Base-by-base conservation (phyloP, 2,329 filamentous ascomycete genomes). In the Atkinsonella texensis region DNA sequence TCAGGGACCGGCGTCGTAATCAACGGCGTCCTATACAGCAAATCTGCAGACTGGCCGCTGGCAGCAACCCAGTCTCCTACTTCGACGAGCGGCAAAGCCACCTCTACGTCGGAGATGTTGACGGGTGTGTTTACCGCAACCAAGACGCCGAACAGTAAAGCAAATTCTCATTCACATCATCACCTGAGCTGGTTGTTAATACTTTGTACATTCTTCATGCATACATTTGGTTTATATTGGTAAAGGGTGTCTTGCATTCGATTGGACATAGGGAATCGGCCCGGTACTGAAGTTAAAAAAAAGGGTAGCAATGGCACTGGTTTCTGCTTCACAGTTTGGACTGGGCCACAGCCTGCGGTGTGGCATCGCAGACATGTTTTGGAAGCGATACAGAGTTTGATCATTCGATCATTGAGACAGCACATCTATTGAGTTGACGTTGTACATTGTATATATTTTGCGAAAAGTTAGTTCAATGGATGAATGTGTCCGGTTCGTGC, bases 1-100 rank as follows among this genome's bases (percentile, higher is more conserved):
- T 59, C 65, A 1, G 71, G 74, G 3, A 60, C 76, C 33, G 84
- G 81, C 0, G 69, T 75, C 2, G 72, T 84, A 43, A 74, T 81
- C 57, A 80, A 83, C 55, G 82, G 80, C 8, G 70, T 84, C 18
- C 70, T 80, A 59, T 76, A 76, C 55, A 59, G 60, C 35, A 66
- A 65, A 2, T 60, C 63, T 11, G 64, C 62, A 15, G 71, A 74
- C 52, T 76, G 70, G 68, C 67, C 68, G 4, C 58, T 69, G n/a
- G 59, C 63, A 8, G 62, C 63, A 42, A 56, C 58, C 6, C 48
- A 58, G 8, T 58, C 59, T 11, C 49, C 55, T 11, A 56, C 58
- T 20, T 54, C 56, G 33, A 57, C 60, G 12, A 56, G 55, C 11
- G 57, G 59, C 1, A 28, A 43, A 38, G 48, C 58, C 5, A 57